Percentiles rank a stretch among this genome's conserved stretches.
phyloP scores from a whole-genome alignment of 2,329 filamentous ascomycete species.

The Fusarium sp. region DNA sequence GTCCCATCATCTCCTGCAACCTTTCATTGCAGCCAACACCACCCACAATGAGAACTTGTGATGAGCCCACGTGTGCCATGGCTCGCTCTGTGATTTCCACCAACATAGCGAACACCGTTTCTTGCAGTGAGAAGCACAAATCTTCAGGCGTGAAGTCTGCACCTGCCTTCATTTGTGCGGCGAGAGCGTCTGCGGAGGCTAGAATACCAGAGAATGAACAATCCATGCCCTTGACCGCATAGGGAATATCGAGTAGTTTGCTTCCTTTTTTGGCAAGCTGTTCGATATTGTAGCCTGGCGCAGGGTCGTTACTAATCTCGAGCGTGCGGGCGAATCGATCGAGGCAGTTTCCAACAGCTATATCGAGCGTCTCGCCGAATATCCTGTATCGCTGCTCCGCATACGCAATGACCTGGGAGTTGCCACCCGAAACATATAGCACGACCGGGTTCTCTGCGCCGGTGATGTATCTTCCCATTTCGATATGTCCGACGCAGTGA shows the following conservation, averaged over 20 bases:
- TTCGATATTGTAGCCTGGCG: conserved; percentile 98
- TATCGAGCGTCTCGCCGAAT: conserved; percentile 97
- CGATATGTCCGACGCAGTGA: conserved; percentile 98
- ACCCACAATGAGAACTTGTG: conserved; percentile 93
- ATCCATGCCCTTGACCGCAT: conserved; percentile 99
- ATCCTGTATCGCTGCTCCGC: conserved; percentile 95
- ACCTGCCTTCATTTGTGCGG: conserved; percentile 70
- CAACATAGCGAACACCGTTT: conserved; percentile 96
- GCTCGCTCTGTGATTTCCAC: conserved; percentile 98
- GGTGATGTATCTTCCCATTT: conserved; percentile 96
- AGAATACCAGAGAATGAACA: conserved; percentile 95
- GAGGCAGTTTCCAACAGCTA: conserved; percentile 96
- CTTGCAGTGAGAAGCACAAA: conserved; percentile 93
- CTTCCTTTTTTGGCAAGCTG: conserved; percentile 84
- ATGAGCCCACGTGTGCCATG: conserved; percentile 95
- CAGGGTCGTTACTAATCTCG: conserved; percentile 93
- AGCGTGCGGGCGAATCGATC: conserved; percentile 95
- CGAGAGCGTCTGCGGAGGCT: conserved; percentile 83
- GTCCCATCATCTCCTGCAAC: conserved; percentile 97
- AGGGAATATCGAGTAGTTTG: conserved; percentile 86
- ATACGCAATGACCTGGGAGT: conserved; percentile 98
- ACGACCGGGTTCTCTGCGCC: conserved; percentile 93
- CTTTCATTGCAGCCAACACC: conserved; percentile 96
- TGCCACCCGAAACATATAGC: conserved; percentile 94
- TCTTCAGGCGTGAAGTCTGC: conserved; percentile 82